phyloP scores from a whole-genome alignment of 1,284 basidiomycete species.

The Heterobasidion parviporum region DNA sequence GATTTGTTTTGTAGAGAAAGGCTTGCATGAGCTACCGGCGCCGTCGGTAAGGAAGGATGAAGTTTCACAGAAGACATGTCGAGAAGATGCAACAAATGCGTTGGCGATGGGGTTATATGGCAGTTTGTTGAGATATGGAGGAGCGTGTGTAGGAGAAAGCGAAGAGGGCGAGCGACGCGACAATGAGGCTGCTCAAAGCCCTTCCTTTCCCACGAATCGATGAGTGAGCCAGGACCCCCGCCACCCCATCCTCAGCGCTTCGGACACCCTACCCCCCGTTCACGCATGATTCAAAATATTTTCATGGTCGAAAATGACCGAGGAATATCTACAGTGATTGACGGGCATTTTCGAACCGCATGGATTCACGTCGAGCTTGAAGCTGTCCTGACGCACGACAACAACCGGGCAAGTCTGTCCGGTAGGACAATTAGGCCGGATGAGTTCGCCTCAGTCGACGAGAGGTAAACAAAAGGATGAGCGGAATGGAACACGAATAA shows the following conservation, averaged over 20 bases:
- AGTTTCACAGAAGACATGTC: slow-evolving; percentile 18
- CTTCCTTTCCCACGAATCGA: slow-evolving; percentile 8
- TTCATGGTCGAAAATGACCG: no score
- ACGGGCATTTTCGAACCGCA: no score
- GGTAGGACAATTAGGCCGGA: no score
- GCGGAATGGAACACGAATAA: no score
- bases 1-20: slow-evolving; percentile 73
- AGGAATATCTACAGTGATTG: no score
- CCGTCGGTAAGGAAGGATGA: slow-evolving; percentile 49
- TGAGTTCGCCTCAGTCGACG: no score
- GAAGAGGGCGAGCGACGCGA: slow-evolving; percentile 10
- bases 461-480: no score
- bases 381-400: no score
- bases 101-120: neutral
- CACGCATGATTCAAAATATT: no score
- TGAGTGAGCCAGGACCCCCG: neutral
- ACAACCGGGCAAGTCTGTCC: no score
- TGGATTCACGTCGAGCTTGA: no score
- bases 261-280: neutral
- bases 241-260: neutral
- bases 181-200: slow-evolving; percentile 7
- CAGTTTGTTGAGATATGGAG: neutral
- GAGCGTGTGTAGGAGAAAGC: neutral
- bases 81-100: neutral
- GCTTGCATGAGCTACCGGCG: slow-evolving; percentile 61